Evolutionary conservation across 1,139 yeast species (phyloP), one percentile per base, ranked within the genome.

Genomic region (Yamadazyma triangularis): DNA sequence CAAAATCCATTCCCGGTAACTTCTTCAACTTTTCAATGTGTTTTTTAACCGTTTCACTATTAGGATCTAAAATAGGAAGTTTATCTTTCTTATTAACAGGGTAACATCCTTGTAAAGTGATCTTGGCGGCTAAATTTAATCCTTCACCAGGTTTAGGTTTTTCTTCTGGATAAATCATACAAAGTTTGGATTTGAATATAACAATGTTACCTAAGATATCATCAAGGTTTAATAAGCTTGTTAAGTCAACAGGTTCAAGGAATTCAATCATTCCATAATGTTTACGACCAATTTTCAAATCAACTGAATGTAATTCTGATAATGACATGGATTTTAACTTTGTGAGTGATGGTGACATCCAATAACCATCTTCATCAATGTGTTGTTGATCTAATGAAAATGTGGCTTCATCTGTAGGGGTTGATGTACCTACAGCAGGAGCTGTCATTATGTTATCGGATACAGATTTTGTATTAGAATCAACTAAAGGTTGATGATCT

Each of bases 251-350:
- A 1, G 96, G 94, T 31, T 71, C 66, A 31, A 78, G 54, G 51
- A 88, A 93, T 50, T 80, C 81, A 31, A 91, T 73, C 34, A 70
- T 65, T 29, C 98, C 99, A 50, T 65, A 78, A 28, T 84, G 83
- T 40, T 73, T 72, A 41, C 95, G 79, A 3, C 98, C 98, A 36
- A 93, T 77, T 18, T 72, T 73, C 53, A 89, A 81, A 37, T 77
- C 62, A n/a, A 91, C 80, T 9, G 72, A 50, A 34, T 82, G 76
- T 30, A 88, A 69, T 39, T 85, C 82, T 8, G 76, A 60, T 28
- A 84, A 62, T 0, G 87, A 55, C 68, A 73, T 68, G 25, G 69
- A 60, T 35, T 74, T 69, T 35, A 91, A 63, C 32, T 78, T 78
- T 6, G 77, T 70, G 28, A 81, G 50, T 4, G 88, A 64, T 14